A percentile compares a stretch with the other conserved stretches of the same genome.
Evolutionary conservation across 2,329 filamentous ascomycete species (phyloP).

Genomic region (Penicillium sp.): DNA sequence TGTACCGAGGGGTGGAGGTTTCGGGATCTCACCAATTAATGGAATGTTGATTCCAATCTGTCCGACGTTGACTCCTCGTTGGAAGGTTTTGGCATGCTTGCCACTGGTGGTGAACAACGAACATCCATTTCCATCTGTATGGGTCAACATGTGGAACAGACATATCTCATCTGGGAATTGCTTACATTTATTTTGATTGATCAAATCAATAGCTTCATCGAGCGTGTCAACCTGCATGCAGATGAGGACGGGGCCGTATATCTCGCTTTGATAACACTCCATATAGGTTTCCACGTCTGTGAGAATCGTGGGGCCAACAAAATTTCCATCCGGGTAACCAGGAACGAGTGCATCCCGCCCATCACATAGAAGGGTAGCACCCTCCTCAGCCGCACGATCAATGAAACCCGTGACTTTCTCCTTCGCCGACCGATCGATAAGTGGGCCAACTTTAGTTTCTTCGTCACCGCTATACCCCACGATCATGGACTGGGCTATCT

Average conservation of each 20-base stretch:
- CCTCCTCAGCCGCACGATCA: constrained; percentile 59
- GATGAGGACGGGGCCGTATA: constrained; percentile 40
- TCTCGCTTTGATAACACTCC: constrained; percentile 39
- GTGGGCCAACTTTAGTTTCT: constrained; percentile 60
- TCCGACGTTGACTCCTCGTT: constrained; percentile 30
- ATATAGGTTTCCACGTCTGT: constrained; percentile 35
- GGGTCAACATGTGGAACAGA: not conserved
- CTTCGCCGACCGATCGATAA: constrained; percentile 60
- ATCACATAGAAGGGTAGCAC: constrained; percentile 60
- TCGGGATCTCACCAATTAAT: constrained; percentile 18
- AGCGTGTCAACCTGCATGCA: constrained; percentile 35
- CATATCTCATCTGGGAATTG: not conserved
- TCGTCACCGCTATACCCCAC: constrained; percentile 62
- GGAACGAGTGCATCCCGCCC: constrained; percentile 58
- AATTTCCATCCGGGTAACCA: constrained; percentile 64
- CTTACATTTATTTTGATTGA: constrained; percentile 29
- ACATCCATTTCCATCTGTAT: constrained; percentile 37
- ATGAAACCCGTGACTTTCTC: constrained; percentile 60
- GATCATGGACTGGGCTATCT: constrained; percentile 58
- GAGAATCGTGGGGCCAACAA: constrained; percentile 47
- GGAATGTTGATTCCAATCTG: constrained; percentile 33
- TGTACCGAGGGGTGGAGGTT: too few species aligned
- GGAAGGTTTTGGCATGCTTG: constrained; percentile 32
- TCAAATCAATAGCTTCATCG: constrained; percentile 35
- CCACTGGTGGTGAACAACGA: constrained; percentile 37